These are phyloP conservation scores for Dactylorhiza incarnata DNA, from an alignment of 106 monocot genomes.

Conservation along the genomic window DNA sequence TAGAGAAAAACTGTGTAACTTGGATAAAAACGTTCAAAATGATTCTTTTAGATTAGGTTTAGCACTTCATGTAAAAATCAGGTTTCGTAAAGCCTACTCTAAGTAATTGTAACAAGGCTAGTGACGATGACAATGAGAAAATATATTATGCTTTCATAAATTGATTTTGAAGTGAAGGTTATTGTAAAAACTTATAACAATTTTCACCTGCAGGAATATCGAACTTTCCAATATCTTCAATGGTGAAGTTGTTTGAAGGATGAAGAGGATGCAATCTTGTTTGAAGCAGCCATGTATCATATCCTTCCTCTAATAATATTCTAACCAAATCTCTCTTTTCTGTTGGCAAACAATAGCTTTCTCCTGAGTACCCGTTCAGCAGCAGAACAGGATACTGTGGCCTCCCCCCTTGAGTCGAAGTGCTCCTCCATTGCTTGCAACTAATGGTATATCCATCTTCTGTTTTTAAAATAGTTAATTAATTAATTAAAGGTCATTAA, in stretches of 20 bases:
- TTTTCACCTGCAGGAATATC: conserved; percentile 31
- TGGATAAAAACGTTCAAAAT: too few relatives aligned
- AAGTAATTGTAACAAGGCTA: too few relatives aligned
- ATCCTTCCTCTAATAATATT: conserved; percentile 24
- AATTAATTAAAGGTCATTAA: not conserved
- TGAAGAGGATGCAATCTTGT: conserved; percentile 26
- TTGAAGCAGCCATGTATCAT: conserved; percentile 33
- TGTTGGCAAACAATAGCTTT: conserved; percentile 22
- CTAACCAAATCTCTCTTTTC: conserved; percentile 23
- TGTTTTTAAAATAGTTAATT: conserved; percentile 10
- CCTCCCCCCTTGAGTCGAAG: not conserved
- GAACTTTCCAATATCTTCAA: conserved; percentile 22
- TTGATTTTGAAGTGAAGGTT: not conserved
- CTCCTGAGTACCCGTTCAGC: conserved; percentile 18
- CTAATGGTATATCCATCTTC: conserved; percentile 26
- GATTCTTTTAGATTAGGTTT: too few relatives aligned
- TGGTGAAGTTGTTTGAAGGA: conserved; percentile 32
- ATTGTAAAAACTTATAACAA: not conserved
- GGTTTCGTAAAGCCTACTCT: too few relatives aligned
- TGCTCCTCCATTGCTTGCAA: conserved; percentile 22
- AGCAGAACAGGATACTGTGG: conserved; percentile 22
- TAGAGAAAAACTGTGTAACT: too few relatives aligned
- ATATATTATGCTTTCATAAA: not conserved
- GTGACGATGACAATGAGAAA: too few relatives aligned
- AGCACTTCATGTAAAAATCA: too few relatives aligned